These are phyloP conservation scores for Lupinus albus DNA, from an alignment of 306 rosid genomes.

Conservation along the genomic window DNA sequence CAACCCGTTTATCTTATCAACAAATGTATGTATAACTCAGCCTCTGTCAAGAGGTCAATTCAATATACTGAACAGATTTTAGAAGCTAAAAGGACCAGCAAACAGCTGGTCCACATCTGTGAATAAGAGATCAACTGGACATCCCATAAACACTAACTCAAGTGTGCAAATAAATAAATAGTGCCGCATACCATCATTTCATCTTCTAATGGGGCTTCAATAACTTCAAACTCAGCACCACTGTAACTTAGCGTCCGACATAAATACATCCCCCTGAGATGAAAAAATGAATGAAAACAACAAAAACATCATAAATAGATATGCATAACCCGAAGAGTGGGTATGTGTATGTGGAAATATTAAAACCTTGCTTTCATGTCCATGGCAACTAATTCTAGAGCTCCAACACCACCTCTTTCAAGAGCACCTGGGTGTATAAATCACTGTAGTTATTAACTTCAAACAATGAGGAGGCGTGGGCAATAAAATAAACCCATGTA, in stretches of 20 bases:
- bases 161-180: constrained; percentile 24
- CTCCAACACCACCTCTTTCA: constrained; percentile 99
- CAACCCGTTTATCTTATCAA: constrained; percentile 20
- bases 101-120: not conserved
- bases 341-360: constrained; percentile 17
- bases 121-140: too few relatives aligned
- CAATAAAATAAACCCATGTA: not conserved
- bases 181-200: constrained; percentile 79
- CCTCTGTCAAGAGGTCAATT: too few relatives aligned
- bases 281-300: constrained; percentile 35
- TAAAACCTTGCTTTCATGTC: constrained; percentile 99
- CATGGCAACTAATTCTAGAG: constrained; percentile 99
- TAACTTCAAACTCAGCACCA: constrained; percentile 88
- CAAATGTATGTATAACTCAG: not conserved
- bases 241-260: constrained; percentile 94
- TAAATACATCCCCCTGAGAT: constrained; percentile 92
- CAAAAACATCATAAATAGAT: constrained; percentile 14
- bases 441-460: constrained; percentile 21
- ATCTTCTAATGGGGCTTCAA: constrained; percentile 86
- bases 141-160: not conserved
- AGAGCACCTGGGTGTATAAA: constrained; percentile 65
- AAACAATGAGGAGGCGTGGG: not conserved
- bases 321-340: constrained; percentile 1
- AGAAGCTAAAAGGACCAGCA: too few relatives aligned
- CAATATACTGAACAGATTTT: too few relatives aligned